These are phyloP conservation scores for Rasamsonia emersonii DNA, from an alignment of 2,329 filamentous ascomycete species.

Conservation along the genomic window DNA sequence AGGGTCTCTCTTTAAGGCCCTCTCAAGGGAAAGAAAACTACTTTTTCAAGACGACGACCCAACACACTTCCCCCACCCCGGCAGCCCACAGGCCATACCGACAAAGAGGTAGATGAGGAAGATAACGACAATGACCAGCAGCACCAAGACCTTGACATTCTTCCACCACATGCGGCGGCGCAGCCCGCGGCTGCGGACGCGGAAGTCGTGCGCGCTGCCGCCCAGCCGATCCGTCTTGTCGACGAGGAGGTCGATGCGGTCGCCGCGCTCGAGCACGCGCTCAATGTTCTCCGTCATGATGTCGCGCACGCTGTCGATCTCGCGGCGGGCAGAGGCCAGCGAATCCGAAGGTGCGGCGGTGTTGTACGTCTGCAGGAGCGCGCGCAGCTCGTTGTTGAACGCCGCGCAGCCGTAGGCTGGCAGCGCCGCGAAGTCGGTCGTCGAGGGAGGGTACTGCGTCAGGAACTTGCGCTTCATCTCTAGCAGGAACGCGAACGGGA, in stretches of 20 bases:
- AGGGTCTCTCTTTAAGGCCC: too few relatives aligned
- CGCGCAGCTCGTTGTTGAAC: constrained; percentile 73
- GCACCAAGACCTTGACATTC: constrained; percentile 87
- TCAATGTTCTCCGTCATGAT: constrained; percentile 98
- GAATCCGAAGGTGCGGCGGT: constrained; percentile 72
- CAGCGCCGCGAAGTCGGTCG: constrained; percentile 65
- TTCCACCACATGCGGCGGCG: constrained; percentile 99
- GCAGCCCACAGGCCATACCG: constrained; percentile 63
- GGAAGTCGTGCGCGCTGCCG: constrained; percentile 80
- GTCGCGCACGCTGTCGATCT: constrained; percentile 85
- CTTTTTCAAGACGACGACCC: too few relatives aligned
- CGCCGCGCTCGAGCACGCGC: constrained; percentile 76
- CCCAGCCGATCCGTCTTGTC: constrained; percentile 94
- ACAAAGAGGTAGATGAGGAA: constrained; percentile 65
- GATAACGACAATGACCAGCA: constrained; percentile 61
- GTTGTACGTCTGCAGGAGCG: constrained; percentile 75
- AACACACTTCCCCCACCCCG: constrained; percentile 42
- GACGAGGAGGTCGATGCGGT: constrained; percentile 86
- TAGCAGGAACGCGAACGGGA: constrained; percentile 86
- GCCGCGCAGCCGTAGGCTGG: constrained; percentile 83
- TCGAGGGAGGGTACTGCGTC: constrained; percentile 53
- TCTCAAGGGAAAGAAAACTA: too few relatives aligned
- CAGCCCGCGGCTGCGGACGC: constrained; percentile 74
- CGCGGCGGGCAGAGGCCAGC: constrained; percentile 69
- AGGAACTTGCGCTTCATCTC: constrained; percentile 88